Evolutionary conservation across 495 filamentous ascomycete genomes (phyloP), one percentile per base, ranked within the genome.

Genomic region (Xylaria bambusicola): DNA sequence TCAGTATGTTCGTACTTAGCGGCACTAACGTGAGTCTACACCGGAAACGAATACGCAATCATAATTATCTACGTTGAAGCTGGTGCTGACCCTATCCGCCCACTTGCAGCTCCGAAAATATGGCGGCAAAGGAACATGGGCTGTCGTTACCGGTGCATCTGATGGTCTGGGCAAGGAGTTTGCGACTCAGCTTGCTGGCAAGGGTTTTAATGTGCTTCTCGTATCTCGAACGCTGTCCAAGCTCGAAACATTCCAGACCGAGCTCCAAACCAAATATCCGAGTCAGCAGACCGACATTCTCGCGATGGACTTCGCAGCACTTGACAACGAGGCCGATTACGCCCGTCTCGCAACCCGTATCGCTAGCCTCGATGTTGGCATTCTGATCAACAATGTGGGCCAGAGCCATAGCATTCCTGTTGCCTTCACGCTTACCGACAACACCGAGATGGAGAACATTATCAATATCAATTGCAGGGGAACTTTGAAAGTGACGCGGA

Each of bases 111-210:
- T 99, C 55, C 85, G 84, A 60, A 91, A 86, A 61, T 97, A 97
- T 77, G 95, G 92, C 63, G 88, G 87, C 61, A 92, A 91, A 66
- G 93, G 93, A 58, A 93, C 86, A 67, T 99, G 93, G 92, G 94
- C 92, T 20, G 83, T 99, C 44, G 82, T 99, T 20, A 98, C 95
- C 46, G 95, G 95, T 63, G 94, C 95, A 56, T 96, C 92, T 12
- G 94, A 98, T 77, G 95, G 95, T 62, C 85, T 99, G 53, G 95
- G 95, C 67, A 97, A 97, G 78, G 94, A 98, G 80, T 99, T 89
- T 70, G 90, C 93, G 46, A 78, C 89, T 56, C 92, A 97, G 70
- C 86, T 98, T 55, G 92, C 94, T n/a, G 77, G 80, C 35, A 89
- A 92, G 68, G 92, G 92, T 62, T 98, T 92, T 84, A 97, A 96